Evolutionary conservation across 371 early-diverging fungal species (phyloP).

Genomic region (Mucor sp.): DNA sequence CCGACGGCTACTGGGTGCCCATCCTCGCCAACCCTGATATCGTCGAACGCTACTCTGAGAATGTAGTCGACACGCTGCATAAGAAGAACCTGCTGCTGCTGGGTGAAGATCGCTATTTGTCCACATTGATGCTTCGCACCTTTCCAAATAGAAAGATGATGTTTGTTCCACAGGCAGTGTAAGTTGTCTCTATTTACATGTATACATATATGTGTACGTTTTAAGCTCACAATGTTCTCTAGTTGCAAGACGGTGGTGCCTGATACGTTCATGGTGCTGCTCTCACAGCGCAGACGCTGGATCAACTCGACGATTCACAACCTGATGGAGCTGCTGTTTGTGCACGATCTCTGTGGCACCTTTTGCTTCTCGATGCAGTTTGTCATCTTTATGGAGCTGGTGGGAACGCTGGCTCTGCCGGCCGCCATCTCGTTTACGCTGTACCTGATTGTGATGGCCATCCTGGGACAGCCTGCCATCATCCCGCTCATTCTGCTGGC

Average conservation of each 20-base stretch:
- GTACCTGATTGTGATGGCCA: constrained; percentile 71
- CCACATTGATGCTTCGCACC: constrained; percentile 97
- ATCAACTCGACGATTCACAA: constrained; percentile 99
- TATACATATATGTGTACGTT: neutral
- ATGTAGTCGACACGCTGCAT: constrained; percentile 97
- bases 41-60: constrained; percentile 95
- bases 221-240: neutral
- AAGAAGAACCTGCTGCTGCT: constrained; percentile 97
- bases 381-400: constrained; percentile 96
- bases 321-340: constrained; percentile 92
- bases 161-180: constrained; percentile 95
- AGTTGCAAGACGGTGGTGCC: constrained; percentile 97
- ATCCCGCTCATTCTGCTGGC: constrained; percentile 83
- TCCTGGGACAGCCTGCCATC: constrained; percentile 57
- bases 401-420: constrained; percentile 97
- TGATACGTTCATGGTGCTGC: constrained; percentile 88
- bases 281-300: constrained; percentile 99
- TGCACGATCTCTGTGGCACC: constrained; percentile 97
- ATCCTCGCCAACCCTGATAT: constrained; percentile 93
- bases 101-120: constrained; percentile 99
- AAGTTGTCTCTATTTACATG: neutral
- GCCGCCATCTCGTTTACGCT: constrained; percentile 95
- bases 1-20: constrained; percentile 81
- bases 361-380: constrained; percentile 99
- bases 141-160: constrained; percentile 97